phyloP scores from a whole-genome alignment of 2,329 filamentous ascomycete genomes.

The Fusarium nisikadoi region DNA sequence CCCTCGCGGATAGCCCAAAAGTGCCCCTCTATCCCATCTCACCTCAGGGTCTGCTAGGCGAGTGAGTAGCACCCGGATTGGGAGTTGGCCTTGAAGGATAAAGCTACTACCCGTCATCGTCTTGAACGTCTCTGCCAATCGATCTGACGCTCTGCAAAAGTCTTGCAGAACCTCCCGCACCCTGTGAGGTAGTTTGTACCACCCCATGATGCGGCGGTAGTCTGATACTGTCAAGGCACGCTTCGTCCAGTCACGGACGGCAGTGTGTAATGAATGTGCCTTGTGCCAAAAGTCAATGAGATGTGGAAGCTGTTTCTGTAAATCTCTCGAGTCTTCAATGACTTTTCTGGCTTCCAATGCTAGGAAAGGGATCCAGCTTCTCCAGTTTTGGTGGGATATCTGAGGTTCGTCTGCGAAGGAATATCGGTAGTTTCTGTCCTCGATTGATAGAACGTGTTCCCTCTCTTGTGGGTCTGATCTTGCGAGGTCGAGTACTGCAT shows the following conservation, averaged over 20 bases:
- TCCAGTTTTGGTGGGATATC: rapidly evolving
- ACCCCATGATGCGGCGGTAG: rapidly evolving
- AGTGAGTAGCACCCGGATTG: rapidly evolving
- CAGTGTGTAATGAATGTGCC: rapidly evolving
- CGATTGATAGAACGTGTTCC: rapidly evolving
- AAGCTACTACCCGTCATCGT: rapidly evolving
- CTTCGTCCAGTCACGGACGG: neutral
- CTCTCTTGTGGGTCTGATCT: rapidly evolving
- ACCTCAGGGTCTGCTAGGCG: rapidly evolving
- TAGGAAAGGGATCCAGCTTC: neutral
- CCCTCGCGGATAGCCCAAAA: rapidly evolving
- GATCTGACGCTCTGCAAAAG: rapidly evolving
- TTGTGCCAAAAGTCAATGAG: neutral
- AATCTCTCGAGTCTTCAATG: rapidly evolving
- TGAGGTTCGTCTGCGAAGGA: rapidly evolving
- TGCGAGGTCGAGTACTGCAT: rapidly evolving
- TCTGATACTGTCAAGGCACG: too few relatives aligned
- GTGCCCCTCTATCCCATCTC: rapidly evolving
- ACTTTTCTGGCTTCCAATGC: rapidly evolving
- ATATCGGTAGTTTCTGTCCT: rapidly evolving
- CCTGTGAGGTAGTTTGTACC: rapidly evolving
- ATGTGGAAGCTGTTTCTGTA: rapidly evolving
- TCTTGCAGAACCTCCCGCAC: rapidly evolving
- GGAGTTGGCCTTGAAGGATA: rapidly evolving
- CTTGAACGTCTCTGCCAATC: rapidly evolving